Percentiles rank a stretch among this genome's conserved stretches.
These are phyloP conservation scores for Emmonsia crescens DNA, from an alignment of 2,329 filamentous ascomycete species.

Conservation along the genomic window DNA sequence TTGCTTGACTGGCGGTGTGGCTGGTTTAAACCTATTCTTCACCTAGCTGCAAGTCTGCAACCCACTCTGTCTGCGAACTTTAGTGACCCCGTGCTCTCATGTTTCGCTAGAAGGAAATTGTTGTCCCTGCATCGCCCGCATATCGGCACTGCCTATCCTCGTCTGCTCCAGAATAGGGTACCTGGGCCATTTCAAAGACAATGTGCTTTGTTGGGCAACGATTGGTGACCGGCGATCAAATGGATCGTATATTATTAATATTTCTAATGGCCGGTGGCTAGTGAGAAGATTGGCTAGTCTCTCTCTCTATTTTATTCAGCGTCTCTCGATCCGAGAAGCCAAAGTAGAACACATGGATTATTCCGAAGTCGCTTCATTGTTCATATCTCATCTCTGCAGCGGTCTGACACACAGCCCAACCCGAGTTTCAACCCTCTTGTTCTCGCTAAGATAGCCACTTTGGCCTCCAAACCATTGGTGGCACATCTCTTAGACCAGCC, in stretches of 20 bases:
- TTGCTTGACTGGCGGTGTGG: conserved; percentile 2
- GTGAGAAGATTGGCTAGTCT: too few relatives aligned
- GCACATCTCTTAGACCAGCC: background rate
- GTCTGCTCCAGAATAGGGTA: too few relatives aligned
- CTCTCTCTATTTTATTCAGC: background rate
- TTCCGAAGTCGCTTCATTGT: background rate
- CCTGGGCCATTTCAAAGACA: too few relatives aligned
- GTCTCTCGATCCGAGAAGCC: background rate
- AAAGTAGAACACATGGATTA: background rate
- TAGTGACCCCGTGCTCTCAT: background rate
- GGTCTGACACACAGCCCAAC: too few relatives aligned
- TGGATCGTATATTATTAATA: too few relatives aligned
- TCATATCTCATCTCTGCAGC: too few relatives aligned
- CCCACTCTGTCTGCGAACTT: background rate
- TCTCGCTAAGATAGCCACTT: too few relatives aligned
- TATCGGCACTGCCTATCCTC: too few relatives aligned
- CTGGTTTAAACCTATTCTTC: background rate
- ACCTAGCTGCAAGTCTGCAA: background rate
- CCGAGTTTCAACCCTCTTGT: background rate
- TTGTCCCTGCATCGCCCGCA: background rate
- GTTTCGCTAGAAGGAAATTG: background rate
- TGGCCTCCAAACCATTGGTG: background rate
- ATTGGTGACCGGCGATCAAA: background rate
- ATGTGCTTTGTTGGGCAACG: background rate
- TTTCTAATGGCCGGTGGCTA: too few relatives aligned